phyloP scores from a whole-genome alignment of 2,329 filamentous ascomycete species.

The Neofusicoccum sp. region DNA sequence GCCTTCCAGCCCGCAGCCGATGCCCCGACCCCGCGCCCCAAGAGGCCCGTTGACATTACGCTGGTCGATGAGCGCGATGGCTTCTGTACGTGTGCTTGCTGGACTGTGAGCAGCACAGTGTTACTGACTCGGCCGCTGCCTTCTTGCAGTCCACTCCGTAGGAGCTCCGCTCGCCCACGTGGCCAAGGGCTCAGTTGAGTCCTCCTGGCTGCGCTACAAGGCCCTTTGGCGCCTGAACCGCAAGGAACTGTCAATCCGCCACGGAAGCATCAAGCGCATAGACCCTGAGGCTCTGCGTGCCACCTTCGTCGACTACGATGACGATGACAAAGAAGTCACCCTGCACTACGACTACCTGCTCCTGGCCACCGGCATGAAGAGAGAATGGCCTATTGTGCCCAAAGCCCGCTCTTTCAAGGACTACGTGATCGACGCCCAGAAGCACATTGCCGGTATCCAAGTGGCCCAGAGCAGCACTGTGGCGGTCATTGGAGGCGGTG shows the following conservation, averaged over 20 bases:
- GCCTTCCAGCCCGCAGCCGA: conserved; percentile 40
- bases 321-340: conserved; percentile 24
- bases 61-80: conserved; percentile 80
- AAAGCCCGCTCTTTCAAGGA: conserved; percentile 63
- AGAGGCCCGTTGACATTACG: conserved; percentile 67
- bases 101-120: background rate
- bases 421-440: conserved; percentile 64
- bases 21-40: conserved; percentile 33
- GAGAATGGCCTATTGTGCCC: conserved; percentile 74
- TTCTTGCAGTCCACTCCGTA: conserved; percentile 68
- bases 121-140: background rate
- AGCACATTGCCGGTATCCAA: conserved; percentile 53
- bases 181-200: conserved; percentile 49
- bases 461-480: conserved; percentile 48
- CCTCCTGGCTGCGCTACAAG: conserved; percentile 65
- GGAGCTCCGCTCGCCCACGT: conserved; percentile 73
- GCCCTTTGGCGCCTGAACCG: conserved; percentile 68
- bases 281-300: conserved; percentile 62
- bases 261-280: conserved; percentile 65
- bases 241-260: conserved; percentile 64
- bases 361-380: conserved; percentile 68
- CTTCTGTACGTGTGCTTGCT: conserved; percentile 64
- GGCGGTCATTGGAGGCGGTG: conserved; percentile 72
- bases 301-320: conserved; percentile 52
- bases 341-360: conserved; percentile 74